These are phyloP conservation scores for Scutellaria barbata DNA, from an alignment of 257 asterid genomes.

Conservation along the genomic window DNA sequence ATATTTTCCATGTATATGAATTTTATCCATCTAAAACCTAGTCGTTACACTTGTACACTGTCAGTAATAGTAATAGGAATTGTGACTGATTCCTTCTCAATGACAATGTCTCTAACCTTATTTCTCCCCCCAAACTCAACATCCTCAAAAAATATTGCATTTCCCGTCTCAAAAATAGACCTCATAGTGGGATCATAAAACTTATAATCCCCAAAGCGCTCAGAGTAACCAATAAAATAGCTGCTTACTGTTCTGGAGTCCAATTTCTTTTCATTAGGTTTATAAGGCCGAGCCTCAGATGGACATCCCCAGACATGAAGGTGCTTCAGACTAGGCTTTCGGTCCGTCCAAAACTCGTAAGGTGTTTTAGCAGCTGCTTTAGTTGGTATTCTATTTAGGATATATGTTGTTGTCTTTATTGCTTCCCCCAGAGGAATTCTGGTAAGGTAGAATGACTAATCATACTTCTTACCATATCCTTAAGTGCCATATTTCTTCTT, in stretches of 20 bases:
- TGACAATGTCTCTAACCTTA: too few species aligned
- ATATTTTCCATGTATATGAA: too few species aligned
- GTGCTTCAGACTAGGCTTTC: constrained; percentile 8
- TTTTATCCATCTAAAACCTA: too few species aligned
- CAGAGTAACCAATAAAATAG: constrained; percentile 20
- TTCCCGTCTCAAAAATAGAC: not conserved
- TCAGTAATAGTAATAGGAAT: too few species aligned
- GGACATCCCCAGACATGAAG: constrained; percentile 21
- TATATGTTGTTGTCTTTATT: not conserved
- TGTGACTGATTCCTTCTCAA: too few species aligned
- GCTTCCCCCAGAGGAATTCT: constrained; percentile 21
- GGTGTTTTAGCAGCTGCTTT: constrained; percentile 4
- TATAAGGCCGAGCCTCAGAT: constrained; percentile 8
- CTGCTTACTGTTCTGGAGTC: not conserved
- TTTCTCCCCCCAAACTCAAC: not conserved
- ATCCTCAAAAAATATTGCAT: constrained; percentile 20
- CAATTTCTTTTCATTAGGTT: constrained; percentile 8
- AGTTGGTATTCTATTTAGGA: constrained; percentile 21
- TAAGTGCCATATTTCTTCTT: not conserved
- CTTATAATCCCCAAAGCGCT: constrained; percentile 6
- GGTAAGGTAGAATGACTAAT: not conserved
- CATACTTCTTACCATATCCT: constrained; percentile 7
- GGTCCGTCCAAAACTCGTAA: constrained; percentile 10
- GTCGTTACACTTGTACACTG: too few species aligned
- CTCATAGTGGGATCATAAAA: not conserved